Conservation (phyloP, 164 flowering plant species). For the Kingdonia uniflora region DNA sequence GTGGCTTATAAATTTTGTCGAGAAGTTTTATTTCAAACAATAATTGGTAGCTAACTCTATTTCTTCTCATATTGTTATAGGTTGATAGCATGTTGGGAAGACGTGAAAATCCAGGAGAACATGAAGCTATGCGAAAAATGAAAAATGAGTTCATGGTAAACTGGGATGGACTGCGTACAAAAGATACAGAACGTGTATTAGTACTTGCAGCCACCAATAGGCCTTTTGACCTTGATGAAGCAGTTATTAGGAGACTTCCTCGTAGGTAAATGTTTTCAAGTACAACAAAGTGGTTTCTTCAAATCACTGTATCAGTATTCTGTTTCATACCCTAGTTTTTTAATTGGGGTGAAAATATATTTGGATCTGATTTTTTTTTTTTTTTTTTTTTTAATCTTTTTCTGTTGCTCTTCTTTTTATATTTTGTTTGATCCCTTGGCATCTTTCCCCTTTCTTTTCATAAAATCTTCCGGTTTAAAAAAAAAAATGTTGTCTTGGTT, state of each 20-base stretch:
- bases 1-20: too few species aligned
- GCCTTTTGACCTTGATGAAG: slow-evolving; percentile 96
- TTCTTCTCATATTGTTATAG: slow-evolving; percentile 21
- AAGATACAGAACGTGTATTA: slow-evolving; percentile 85
- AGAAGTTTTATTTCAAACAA: too few species aligned
- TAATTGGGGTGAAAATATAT: too few species aligned
- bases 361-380: too few species aligned
- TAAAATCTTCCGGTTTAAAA: too few species aligned
- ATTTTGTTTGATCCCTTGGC: too few species aligned
- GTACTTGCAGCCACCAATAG: slow-evolving; percentile 97
- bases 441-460: too few species aligned
- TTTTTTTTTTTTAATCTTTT: too few species aligned
- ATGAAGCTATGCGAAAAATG: slow-evolving; percentile 37
- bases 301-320: neutral
- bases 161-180: slow-evolving; percentile 65
- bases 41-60: too few species aligned
- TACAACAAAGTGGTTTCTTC: neutral
- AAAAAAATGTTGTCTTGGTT: neutral
- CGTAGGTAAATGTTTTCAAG: slow-evolving; percentile 45
- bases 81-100: slow-evolving; percentile 42
- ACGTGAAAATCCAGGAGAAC: slow-evolving; percentile 32
- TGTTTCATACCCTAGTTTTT: too few species aligned
- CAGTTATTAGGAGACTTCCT: slow-evolving; percentile 85
- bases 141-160: slow-evolving; percentile 42
- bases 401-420: too few species aligned